Conservation (phyloP, 768 basidiomycete species). For the Filobasidium floriforme region DNA sequence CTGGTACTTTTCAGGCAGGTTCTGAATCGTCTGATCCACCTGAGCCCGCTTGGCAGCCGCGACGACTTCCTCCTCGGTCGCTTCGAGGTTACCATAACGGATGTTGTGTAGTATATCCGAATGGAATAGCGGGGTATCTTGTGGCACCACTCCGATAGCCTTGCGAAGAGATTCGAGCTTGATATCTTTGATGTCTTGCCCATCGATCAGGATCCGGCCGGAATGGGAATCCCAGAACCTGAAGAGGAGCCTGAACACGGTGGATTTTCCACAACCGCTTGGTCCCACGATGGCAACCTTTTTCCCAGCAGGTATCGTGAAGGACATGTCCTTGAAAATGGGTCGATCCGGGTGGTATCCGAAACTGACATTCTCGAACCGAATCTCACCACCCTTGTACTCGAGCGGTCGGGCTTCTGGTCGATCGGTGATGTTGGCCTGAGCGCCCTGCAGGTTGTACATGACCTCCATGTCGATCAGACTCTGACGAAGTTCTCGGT, state of each 20-base stretch:
- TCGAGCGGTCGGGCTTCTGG: constrained; percentile 60
- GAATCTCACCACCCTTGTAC: constrained; percentile 74
- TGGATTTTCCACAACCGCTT: constrained; percentile 94
- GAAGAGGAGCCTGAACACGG: constrained; percentile 85
- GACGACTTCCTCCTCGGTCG: constrained; percentile 79
- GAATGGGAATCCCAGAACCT: constrained; percentile 81
- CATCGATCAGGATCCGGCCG: constrained; percentile 74
- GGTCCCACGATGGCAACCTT: constrained; percentile 97
- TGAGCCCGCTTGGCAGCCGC: constrained; percentile 78
- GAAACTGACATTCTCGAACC: constrained; percentile 86
- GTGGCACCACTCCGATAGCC: constrained; percentile 86
- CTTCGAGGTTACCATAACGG: constrained; percentile 78
- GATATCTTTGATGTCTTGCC: constrained; percentile 70
- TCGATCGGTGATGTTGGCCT: constrained; percentile 65
- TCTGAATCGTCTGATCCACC: constrained; percentile 69
- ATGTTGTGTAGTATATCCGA: constrained; percentile 92
- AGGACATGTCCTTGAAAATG: constrained; percentile 80
- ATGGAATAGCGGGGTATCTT: constrained; percentile 97
- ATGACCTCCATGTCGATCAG: constrained; percentile 94
- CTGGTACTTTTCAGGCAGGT: constrained; percentile 73
- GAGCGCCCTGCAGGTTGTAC: constrained; percentile 78
- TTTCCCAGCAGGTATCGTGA: constrained; percentile 89
- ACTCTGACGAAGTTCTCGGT: constrained; percentile 92
- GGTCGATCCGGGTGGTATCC: constrained; percentile 84
- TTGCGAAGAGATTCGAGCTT: constrained; percentile 64